phyloP scores from a whole-genome alignment of 108 stramenopile genomes.

The Fragilaria crotonensis region DNA sequence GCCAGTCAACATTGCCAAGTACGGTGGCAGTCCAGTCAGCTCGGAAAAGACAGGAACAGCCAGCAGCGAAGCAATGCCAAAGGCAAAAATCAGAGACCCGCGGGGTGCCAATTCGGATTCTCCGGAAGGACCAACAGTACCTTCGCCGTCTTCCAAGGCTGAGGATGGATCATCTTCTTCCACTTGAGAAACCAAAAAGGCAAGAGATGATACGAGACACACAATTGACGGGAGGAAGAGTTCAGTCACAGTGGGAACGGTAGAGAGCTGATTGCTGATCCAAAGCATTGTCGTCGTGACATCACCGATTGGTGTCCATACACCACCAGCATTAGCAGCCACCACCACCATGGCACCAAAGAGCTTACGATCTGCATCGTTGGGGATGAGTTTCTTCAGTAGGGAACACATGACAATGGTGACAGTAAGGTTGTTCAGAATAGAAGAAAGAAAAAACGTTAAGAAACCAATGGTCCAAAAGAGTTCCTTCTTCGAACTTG shows the following conservation, averaged over 20 bases:
- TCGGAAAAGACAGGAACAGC: conserved; percentile 85
- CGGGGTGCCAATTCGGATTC: conserved; percentile 66
- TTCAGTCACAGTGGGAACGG: conserved; percentile 82
- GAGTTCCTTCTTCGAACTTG: conserved; percentile 79
- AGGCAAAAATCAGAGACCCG: conserved; percentile 80
- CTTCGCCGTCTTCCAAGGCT: conserved; percentile 10
- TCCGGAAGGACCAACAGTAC: conserved; percentile 43
- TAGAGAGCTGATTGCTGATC: conserved; percentile 88
- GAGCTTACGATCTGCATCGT: conserved; percentile 71
- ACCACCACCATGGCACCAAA: conserved; percentile 95
- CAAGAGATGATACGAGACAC: conserved; percentile 74
- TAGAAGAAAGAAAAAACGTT: conserved; percentile 87
- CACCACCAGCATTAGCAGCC: conserved; percentile 92
- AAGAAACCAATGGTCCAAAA: conserved; percentile 90
- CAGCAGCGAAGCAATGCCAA: conserved; percentile 78
- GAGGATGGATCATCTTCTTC: conserved; percentile 44
- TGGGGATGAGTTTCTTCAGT: conserved; percentile 79
- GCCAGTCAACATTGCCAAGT: conserved; percentile 91
- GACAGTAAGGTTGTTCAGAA: conserved; percentile 90
- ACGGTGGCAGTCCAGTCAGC: conserved; percentile 89
- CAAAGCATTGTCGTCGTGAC: conserved; percentile 96
- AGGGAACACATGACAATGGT: conserved; percentile 92
- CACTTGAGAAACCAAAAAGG: conserved; percentile 76
- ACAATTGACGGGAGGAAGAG: conserved; percentile 83
- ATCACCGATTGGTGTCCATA: conserved; percentile 95